Evolutionary conservation across 1,284 basidiomycete species (phyloP), one percentile per base, ranked within the genome.

Genomic region (Flammula alnicola): DNA sequence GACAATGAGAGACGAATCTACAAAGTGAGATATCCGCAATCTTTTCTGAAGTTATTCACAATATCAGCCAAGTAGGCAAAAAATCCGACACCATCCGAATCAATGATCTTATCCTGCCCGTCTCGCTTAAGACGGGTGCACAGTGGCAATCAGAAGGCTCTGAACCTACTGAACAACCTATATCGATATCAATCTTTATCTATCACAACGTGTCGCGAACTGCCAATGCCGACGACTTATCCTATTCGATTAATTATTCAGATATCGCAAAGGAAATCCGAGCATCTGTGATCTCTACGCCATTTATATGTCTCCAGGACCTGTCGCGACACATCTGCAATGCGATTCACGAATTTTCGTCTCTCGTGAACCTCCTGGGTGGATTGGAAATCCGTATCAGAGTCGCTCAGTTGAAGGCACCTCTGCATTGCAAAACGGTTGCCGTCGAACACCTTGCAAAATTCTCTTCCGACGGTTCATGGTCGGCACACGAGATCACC

Each of bases 181-280:
- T 89, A n/a, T 64, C 72, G 9, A 62, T 88, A 46, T 78, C 81
- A 31, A 64, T 88, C 6, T 66, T 69, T 6, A 75, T 91, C 37
- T 67, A 73, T 11, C 77, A 84, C 56, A 77, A 86, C 57, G 69
- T 88, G 12, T 69, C 73, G 9, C 58, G 62, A 8, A 71, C 86
- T 3, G 84, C 83, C 16, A 59, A 59, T 2, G 69, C 72, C 4
- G 88, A 91, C 62, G 76, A 86, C 54, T 66, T 90, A 3, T 59
- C 69, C 0, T 64, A 78, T 53, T 84, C 84, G 1, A 75, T 88
- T 52, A 76, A 86, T 64, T 88, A 88, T 57, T 78, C 78, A 1
- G 65, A 70, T 1, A 63, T 84, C 5, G 75, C 66, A 4, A 59
- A 66, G 4, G 41, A 49, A 19, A 41, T 72, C 9, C 56, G 63